These are phyloP conservation scores for Pseudocercospora musae DNA, from an alignment of 2,329 filamentous ascomycete genomes.

Conservation along the genomic window DNA sequence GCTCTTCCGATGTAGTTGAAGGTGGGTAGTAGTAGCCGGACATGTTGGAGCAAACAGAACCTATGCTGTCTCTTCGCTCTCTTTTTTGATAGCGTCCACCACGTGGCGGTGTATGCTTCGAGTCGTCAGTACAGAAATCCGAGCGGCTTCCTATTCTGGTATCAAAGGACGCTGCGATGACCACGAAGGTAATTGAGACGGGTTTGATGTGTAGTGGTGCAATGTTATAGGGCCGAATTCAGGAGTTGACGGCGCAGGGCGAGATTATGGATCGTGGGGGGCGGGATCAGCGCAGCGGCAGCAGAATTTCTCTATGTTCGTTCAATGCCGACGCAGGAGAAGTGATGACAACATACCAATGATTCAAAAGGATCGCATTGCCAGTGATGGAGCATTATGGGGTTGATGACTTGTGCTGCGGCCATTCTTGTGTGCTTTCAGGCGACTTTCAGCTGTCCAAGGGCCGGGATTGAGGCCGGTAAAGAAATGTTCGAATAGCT, in stretches of 20 bases:
- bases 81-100: constrained; percentile 3
- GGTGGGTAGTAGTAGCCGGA: constrained; percentile 22
- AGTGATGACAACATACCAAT: background rate
- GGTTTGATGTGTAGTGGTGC: background rate
- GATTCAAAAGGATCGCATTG: background rate
- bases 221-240: constrained; percentile 3
- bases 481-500: constrained; percentile 1
- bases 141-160: background rate
- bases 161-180: background rate
- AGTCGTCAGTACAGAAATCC: constrained; percentile 5
- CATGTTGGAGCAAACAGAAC: constrained; percentile 12
- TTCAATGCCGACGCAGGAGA: background rate
- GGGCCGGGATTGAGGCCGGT: background rate
- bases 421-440: constrained; percentile 5
- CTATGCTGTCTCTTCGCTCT: constrained; percentile 7
- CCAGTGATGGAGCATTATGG: background rate
- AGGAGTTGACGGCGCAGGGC: background rate
- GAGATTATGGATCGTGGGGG: background rate
- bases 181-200: background rate
- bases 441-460: constrained; percentile 1
- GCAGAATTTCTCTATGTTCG: background rate
- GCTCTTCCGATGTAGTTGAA: constrained; percentile 11
- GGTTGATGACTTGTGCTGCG: constrained; percentile 5
- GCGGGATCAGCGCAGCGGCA: background rate
- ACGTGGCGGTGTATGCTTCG: constrained; percentile 2